These are phyloP conservation scores for Talaromyces trachyspermus DNA, from an alignment of 495 filamentous ascomycete species.

Conservation along the genomic window DNA sequence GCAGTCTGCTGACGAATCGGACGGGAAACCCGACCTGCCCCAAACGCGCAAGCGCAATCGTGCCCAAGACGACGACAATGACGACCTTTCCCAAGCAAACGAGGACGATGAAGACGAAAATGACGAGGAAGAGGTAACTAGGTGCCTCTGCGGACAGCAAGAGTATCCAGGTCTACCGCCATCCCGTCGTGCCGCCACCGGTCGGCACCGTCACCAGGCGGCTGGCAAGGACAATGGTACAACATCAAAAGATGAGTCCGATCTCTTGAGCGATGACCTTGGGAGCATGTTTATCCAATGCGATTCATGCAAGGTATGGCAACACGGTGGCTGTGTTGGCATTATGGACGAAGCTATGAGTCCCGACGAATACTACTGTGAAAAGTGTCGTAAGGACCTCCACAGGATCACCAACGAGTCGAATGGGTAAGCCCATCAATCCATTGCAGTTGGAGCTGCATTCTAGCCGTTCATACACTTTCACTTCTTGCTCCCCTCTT, in stretches of 20 bases:
- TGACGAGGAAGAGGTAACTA: conserved; percentile 88
- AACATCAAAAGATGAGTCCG: conserved; percentile 35
- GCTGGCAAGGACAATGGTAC: conserved; percentile 32
- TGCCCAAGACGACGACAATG: conserved; percentile 53
- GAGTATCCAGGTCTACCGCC: conserved; percentile 89
- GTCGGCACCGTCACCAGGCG: conserved; percentile 28
- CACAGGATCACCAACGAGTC: conserved; percentile 72
- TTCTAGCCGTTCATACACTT: neutral
- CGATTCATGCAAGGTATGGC: conserved; percentile 97
- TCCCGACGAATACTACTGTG: conserved; percentile 97
- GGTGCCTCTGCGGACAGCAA: conserved; percentile 88
- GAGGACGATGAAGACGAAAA: conserved; percentile 50
- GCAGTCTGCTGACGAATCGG: conserved; percentile 69
- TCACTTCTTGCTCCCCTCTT: conserved; percentile 6
- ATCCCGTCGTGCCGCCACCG: conserved; percentile 51
- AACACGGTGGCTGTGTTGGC: conserved; percentile 95
- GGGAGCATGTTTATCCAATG: conserved; percentile 97
- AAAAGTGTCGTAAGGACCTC: conserved; percentile 84
- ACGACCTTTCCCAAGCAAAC: conserved; percentile 42
- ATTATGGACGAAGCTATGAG: conserved; percentile 88
- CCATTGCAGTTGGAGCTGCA: conserved; percentile 4
- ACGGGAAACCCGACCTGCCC: conserved; percentile 53
- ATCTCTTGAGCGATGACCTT: conserved; percentile 65
- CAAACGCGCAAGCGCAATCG: conserved; percentile 69
- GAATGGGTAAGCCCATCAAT: conserved; percentile 71